A percentile compares a stretch with the other conserved stretches of the same genome.
These are phyloP conservation scores for Balakata baccata DNA, from an alignment of 345 rosid species.

Conservation along the genomic window DNA sequence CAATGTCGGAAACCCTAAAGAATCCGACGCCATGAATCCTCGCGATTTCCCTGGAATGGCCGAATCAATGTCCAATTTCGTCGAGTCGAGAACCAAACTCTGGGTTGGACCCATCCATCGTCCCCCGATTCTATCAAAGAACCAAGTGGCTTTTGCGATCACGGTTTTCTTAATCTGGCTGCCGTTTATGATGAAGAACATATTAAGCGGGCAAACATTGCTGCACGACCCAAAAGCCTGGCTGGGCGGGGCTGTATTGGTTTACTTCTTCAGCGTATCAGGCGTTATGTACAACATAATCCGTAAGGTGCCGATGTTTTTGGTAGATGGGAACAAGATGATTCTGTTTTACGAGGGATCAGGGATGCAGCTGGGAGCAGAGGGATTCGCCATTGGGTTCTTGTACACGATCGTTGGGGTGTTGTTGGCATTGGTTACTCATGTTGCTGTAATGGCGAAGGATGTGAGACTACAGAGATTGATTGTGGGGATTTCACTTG, in stretches of 20 bases:
- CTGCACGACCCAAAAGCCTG: conserved; percentile 62
- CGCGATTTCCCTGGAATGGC: conserved; percentile 66
- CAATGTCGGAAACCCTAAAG: conserved; percentile 43
- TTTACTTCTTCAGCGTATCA: conserved; percentile 80
- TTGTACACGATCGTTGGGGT: conserved; percentile 76
- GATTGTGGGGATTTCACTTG: conserved; percentile 49
- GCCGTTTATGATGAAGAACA: conserved; percentile 48
- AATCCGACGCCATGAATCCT: conserved; percentile 69
- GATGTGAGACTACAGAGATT: conserved; percentile 44
- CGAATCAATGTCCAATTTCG: conserved; percentile 74
- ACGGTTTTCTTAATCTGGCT: conserved; percentile 35
- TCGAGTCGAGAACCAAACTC: conserved; percentile 55
- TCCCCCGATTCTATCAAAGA: conserved; percentile 57
- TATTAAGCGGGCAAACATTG: conserved; percentile 52
- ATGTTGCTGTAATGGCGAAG: conserved; percentile 55
- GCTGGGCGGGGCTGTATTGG: conserved; percentile 60
- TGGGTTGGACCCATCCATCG: conserved; percentile 66
- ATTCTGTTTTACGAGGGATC: conserved; percentile 78
- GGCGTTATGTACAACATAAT: conserved; percentile 81
- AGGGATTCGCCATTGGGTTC: conserved; percentile 79
- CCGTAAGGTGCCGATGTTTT: conserved; percentile 76
- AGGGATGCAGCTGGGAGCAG: conserved; percentile 86
- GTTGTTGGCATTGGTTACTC: conserved; percentile 59
- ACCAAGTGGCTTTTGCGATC: conserved; percentile 36
- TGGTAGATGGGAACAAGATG: conserved; percentile 62